Percentiles rank a stretch among this genome's conserved stretches.
Evolutionary conservation across 1,284 basidiomycete species (phyloP).

Genomic region (Somion occarium): DNA sequence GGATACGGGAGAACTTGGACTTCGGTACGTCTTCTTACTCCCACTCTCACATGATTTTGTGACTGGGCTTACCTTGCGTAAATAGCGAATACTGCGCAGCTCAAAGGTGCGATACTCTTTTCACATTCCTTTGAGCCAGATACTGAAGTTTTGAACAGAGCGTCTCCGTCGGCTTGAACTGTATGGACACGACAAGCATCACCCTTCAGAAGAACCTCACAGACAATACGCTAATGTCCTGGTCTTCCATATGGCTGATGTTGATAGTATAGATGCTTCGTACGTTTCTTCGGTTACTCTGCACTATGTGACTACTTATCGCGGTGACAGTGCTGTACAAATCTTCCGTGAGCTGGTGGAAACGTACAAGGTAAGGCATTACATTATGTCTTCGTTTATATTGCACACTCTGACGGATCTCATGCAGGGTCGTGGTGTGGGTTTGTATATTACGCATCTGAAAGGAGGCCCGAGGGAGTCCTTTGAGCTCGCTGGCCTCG

Average conservation of each 20-base stretch:
- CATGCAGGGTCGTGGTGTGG: slow-evolving; percentile 61
- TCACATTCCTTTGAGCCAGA: no score
- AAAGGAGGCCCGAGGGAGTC: slow-evolving; percentile 47
- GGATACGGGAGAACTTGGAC: slow-evolving; percentile 78
- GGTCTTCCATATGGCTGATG: slow-evolving; percentile 87
- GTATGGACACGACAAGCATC: slow-evolving; percentile 71
- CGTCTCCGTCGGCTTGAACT: slow-evolving; percentile 78
- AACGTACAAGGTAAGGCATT: slow-evolving; percentile 58
- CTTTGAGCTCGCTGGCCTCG: slow-evolving; percentile 67
- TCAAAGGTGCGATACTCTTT: slow-evolving; percentile 68
- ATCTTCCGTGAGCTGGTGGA: slow-evolving; percentile 80
- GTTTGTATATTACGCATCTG: slow-evolving; percentile 78
- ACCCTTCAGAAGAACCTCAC: slow-evolving; percentile 83
- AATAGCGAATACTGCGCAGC: slow-evolving; percentile 82
- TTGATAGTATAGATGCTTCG: slow-evolving; percentile 84
- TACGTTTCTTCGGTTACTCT: slow-evolving; percentile 48
- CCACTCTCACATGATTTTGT: no score
- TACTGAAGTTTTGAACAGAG: slow-evolving; percentile 55
- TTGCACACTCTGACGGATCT: slow-evolving; percentile 1
- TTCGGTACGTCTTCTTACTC: slow-evolving; percentile 50
- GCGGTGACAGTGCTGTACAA: slow-evolving; percentile 84
- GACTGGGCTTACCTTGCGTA: no score
- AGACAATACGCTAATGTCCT: slow-evolving; percentile 72
- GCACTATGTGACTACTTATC: no score
- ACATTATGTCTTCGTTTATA: background rate